Conservation (phyloP, 164 flowering plant species). For the Piper betle region DNA sequence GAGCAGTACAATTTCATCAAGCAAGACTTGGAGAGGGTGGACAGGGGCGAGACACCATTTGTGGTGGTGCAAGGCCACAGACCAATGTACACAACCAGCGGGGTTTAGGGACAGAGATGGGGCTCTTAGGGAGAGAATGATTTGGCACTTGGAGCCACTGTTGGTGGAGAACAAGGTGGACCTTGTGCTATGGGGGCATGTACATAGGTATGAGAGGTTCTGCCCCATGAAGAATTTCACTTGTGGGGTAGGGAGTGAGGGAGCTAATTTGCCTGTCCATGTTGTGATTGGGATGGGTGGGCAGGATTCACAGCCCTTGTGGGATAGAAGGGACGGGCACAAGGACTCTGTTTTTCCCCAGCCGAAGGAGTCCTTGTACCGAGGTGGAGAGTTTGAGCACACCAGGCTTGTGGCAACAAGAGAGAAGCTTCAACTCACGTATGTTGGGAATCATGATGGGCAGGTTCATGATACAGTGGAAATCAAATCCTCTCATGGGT, state of each 20-base stretch:
- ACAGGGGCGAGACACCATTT: slow-evolving; percentile 68
- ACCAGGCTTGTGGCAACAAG: slow-evolving; percentile 65
- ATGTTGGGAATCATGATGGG: slow-evolving; percentile 90
- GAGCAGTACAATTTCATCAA: slow-evolving; percentile 58
- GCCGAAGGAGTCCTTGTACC: slow-evolving; percentile 55
- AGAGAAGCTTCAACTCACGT: slow-evolving; percentile 61
- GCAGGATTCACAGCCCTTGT: slow-evolving; percentile 88
- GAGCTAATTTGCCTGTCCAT: slow-evolving; percentile 48
- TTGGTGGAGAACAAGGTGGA: slow-evolving; percentile 73
- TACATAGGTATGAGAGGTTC: slow-evolving; percentile 89
- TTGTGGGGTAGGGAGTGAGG: slow-evolving; percentile 45
- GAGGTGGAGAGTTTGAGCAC: slow-evolving; percentile 90
- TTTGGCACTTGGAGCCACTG: slow-evolving; percentile 65
- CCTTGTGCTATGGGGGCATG: slow-evolving; percentile 95
- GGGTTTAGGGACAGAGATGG: slow-evolving; percentile 40
- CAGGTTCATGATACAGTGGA: slow-evolving; percentile 73
- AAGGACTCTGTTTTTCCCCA: slow-evolving; percentile 74
- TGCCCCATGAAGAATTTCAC: slow-evolving; percentile 80
- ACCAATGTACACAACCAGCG: slow-evolving; percentile 94
- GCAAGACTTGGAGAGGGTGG: slow-evolving; percentile 62
- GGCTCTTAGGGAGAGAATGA: slow-evolving; percentile 47
- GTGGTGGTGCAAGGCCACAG: slow-evolving; percentile 94
- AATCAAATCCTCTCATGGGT: slow-evolving; percentile 47
- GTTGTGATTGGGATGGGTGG: slow-evolving; percentile 97
- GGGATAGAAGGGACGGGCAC: slow-evolving; percentile 78